Evolutionary conservation across 768 basidiomycete species (phyloP), one percentile per base, ranked within the genome.

Genomic region (Cystobasidium ongulense): DNA sequence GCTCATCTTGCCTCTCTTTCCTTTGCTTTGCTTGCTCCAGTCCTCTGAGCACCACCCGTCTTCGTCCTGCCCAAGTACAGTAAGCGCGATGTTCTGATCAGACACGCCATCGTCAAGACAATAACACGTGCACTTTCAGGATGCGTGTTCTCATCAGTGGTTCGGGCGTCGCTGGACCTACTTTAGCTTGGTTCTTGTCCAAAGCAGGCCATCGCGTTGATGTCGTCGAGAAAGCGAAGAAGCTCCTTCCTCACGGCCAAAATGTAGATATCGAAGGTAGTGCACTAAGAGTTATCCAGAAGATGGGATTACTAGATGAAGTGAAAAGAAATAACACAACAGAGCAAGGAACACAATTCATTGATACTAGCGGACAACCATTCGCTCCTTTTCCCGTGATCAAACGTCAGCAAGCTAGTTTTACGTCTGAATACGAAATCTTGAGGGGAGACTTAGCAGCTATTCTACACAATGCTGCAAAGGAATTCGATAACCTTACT

Each of bases 81-180:
- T n/a, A n/a, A n/a, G n/a, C n/a, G n/a, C n/a, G n/a, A n/a, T n/a
- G n/a, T n/a, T n/a, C n/a, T n/a, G n/a, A n/a, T n/a, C n/a, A n/a
- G n/a, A n/a, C 39, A 41, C 18, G 18, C 39, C 39, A 18, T 8
- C 39, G 18, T 41, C 39, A 41, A 41, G 39, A 41, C n/a, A n/a
- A n/a, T n/a, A n/a, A n/a, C n/a, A n/a, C n/a, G n/a, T n/a, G n/a
- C n/a, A n/a, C n/a, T n/a, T n/a, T n/a, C 65, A 67, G 50, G 8
- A 68, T 72, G 71, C 64, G 59, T 10, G 59, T 76, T 4, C 76
- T 81, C 25, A 79, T 81, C 54, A 63, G 66, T 23, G 80, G 80
- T 31, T 79, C 72, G 18, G 75, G 79, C 35, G 79, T 81, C 33
- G 79, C 79, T 25, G 80, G 80, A 21, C 78, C 78, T 27, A 71